These are phyloP conservation scores for Rhizopus arrhizus DNA, from an alignment of 371 early-diverging fungal species.

Conservation along the genomic window DNA sequence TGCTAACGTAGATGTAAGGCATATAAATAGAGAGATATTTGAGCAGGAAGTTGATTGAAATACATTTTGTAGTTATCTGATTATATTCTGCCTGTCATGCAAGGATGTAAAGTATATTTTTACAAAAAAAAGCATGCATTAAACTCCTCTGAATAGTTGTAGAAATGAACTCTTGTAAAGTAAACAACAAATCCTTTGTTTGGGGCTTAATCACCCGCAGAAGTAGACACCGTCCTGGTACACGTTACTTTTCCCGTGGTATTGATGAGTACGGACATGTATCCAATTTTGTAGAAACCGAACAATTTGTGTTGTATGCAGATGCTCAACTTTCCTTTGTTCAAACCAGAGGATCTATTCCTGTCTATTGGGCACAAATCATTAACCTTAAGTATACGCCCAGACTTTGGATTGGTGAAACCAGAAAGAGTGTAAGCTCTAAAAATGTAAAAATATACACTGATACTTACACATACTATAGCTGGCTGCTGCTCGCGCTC, in stretches of 20 bases:
- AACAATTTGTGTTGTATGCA: conserved; percentile 81
- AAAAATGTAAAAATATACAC: not conserved
- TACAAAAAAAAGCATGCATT: not conserved
- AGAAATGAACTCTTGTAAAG: conserved; percentile 48
- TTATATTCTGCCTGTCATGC: conserved; percentile 88
- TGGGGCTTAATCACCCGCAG: conserved; percentile 86
- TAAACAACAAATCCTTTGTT: conserved; percentile 66
- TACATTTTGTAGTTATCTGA: conserved; percentile 54
- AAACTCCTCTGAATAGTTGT: conserved; percentile 46
- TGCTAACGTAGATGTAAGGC: conserved; percentile 51
- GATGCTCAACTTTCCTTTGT: conserved; percentile 70
- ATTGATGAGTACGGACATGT: conserved; percentile 92
- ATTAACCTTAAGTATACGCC: conserved; percentile 94
- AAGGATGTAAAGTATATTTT: conserved; percentile 73
- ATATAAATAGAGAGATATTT: not conserved
- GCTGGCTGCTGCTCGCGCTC: conserved; percentile 59
- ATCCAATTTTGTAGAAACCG: conserved; percentile 98
- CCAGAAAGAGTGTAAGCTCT: conserved; percentile 64
- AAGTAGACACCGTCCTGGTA: conserved; percentile 76
- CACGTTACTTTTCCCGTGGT: conserved; percentile 96
- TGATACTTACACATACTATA: conserved; percentile 3
- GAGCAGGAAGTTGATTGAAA: no score
- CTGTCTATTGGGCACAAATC: conserved; percentile 94
- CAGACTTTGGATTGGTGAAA: conserved; percentile 71
- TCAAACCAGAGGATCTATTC: conserved; percentile 98